Conservation (phyloP, 2,329 filamentous ascomycete genomes). For the Exophiala xenobiotica region DNA sequence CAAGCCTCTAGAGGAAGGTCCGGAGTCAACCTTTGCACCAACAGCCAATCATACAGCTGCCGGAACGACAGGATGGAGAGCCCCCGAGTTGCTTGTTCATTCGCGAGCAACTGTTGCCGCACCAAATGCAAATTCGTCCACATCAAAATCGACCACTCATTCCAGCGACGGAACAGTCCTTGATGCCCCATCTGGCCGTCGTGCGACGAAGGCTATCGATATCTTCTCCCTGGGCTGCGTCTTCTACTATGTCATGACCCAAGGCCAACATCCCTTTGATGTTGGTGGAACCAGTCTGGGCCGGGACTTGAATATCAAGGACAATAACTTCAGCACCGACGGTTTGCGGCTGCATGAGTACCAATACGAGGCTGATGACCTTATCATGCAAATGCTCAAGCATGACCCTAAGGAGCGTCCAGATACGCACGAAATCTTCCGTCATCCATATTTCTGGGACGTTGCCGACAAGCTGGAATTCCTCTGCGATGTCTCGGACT, state of each 20-base stretch:
- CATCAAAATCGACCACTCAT: constrained; percentile 35
- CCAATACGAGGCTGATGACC: constrained; percentile 79
- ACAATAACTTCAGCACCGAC: constrained; percentile 72
- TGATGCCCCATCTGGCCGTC: constrained; percentile 61
- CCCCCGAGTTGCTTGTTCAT: constrained; percentile 84
- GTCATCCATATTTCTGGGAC: constrained; percentile 96
- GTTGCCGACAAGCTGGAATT: constrained; percentile 85
- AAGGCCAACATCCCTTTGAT: constrained; percentile 89
- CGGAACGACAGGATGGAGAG: constrained; percentile 94
- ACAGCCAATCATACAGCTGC: constrained; percentile 75
- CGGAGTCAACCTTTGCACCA: constrained; percentile 91
- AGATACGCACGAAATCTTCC: constrained; percentile 74
- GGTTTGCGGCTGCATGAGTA: constrained; percentile 76
- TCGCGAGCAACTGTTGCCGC: constrained; percentile 28
- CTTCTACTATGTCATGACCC: constrained; percentile 98
- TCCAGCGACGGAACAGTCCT: constrained; percentile 53
- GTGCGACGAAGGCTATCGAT: constrained; percentile 92
- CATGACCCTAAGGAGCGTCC: constrained; percentile 67
- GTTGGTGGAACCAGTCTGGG: constrained; percentile 86
- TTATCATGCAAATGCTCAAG: constrained; percentile 78
- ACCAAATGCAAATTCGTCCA: constrained; percentile 54
- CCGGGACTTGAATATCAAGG: constrained; percentile 94
- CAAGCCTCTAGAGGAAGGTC: constrained; percentile 85
- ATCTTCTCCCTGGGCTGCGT: constrained; percentile 96
- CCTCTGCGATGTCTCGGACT: constrained; percentile 93